Evolutionary conservation across 169 alveolate genomes (phyloP), one percentile per base, ranked within the genome.

Genomic region (Cyclospora cayetanensis): DNA sequence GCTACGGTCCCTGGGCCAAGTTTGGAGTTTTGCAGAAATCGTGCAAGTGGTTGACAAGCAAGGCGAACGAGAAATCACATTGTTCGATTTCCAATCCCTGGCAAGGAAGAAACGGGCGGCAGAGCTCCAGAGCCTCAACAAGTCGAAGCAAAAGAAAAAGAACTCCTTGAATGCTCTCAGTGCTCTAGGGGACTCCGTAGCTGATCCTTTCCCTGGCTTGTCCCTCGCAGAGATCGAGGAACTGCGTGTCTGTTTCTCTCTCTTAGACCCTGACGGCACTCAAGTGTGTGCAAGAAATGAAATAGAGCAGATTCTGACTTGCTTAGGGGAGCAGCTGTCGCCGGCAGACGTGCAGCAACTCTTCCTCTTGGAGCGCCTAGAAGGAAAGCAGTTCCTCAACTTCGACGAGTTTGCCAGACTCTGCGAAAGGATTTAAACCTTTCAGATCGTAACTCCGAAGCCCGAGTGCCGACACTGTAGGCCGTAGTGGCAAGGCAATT

Each of bases 1-100:
- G 90, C 79, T 83, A 39, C 52, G 90, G 52, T 50, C 66, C 43
- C 31, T 83, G 90, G 90, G 90, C 0, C 90, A 83, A 34, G 76
- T 83, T 5, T 83, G 90, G 90, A 50, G 77, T 11, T 83, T 31
- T 29, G 79, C 68, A 3, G 34, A 68, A 29, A 31, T 83, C 5
- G 22, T 35, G 63, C 39, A 22, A 12, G 90, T 83, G 2, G 65
- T 50, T 5, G 27, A 35, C 0, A 34, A 35, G 43, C 65, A 31
- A 4, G 79, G 80, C n/a, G 43, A 37, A 12, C 15, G 79, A 31
- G 66, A 52, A 4, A 63, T 83, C 25, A 53, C 80, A 7, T 60
- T 83, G 18, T 41, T 15, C 22, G 70, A 39, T 1, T 83, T 83
- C 41, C 11, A 11, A 4, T n/a, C 35, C 11, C n/a, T 60, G 22